These are phyloP conservation scores for Dioszegia hungarica DNA, from an alignment of 768 basidiomycete species.

Conservation along the genomic window DNA sequence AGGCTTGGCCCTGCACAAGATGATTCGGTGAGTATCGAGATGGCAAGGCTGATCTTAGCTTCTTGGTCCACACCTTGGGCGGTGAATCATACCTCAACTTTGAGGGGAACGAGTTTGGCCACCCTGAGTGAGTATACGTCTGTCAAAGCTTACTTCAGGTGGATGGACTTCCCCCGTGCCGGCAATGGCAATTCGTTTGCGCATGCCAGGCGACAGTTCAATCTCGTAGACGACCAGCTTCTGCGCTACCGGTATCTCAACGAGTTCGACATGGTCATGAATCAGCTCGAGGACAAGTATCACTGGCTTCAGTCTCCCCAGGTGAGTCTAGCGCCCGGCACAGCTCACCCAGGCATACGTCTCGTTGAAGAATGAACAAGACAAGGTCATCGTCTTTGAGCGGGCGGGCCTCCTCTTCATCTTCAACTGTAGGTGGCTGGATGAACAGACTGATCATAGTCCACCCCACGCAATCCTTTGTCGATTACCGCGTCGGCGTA, in stretches of 20 bases:
- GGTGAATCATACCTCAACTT: slow-evolving; percentile 98
- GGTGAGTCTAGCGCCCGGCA: slow-evolving; percentile 51
- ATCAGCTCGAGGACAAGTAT: slow-evolving; percentile 70
- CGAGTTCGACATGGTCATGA: slow-evolving; percentile 90
- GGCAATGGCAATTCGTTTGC: slow-evolving; percentile 96
- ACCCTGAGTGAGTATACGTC: slow-evolving; percentile 67
- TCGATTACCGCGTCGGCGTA: slow-evolving; percentile 89
- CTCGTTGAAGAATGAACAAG: slow-evolving; percentile 84
- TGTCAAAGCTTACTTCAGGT: slow-evolving; percentile 52
- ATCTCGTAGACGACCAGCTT: slow-evolving; percentile 75
- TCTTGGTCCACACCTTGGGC: slow-evolving; percentile 85
- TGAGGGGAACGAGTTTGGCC: slow-evolving; percentile 96
- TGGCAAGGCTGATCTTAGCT: slow-evolving; percentile 51
- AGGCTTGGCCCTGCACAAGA: slow-evolving; percentile 89
- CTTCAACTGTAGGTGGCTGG: slow-evolving; percentile 67
- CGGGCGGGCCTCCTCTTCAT: slow-evolving; percentile 88
- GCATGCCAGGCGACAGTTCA: slow-evolving; percentile 95
- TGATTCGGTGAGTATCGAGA: slow-evolving; percentile 73
- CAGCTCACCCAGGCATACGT: slow-evolving; percentile 65
- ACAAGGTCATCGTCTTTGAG: slow-evolving; percentile 92
- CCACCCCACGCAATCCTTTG: slow-evolving; percentile 82
- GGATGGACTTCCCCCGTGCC: slow-evolving; percentile 97
- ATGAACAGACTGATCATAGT: slow-evolving; percentile 47
- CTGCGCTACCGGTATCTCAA: slow-evolving; percentile 93
- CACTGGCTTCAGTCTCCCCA: slow-evolving; percentile 79